Evolutionary conservation across 768 basidiomycete genomes (phyloP), one percentile per base, ranked within the genome.

Genomic region (Asterophora parasitica): DNA sequence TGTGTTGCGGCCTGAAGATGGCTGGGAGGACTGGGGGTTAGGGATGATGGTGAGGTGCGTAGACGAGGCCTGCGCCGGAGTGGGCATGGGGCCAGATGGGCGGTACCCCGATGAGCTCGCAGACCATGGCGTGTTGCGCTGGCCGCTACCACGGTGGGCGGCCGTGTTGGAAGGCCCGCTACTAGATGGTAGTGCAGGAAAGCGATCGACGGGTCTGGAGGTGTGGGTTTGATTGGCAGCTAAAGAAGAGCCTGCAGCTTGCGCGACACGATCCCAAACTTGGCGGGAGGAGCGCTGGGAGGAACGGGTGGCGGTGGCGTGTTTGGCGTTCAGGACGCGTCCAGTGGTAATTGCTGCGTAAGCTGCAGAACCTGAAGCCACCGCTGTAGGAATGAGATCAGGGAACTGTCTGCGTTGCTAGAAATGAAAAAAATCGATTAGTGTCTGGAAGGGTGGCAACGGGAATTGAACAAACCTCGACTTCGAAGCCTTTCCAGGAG

Each of bases 331-430:
- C 47, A 96, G 72, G 28, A 92, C 85, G 3, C 88, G 82, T 4
- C 91, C 92, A 19, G 83, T 81, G 3, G 89, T 74, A 52, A 93
- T 86, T 0, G 83, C 85, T 0, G 91, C 83, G 54, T 87, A 94
- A 36, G 81, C 38, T 31, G 36, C 82, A 0, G 79, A 69, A 7
- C 85, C 51, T 16, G 54, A 31, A 38, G 50, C 83, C 0, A 75
- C 61, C 2, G 78, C 63, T 3, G 74, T 71, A 4, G 84, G 82
- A 0, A 74, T 63, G 4, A 93, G 74, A 41, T 91, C 84, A 0
- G 92, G 92, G 69, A 92, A 92, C 55, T 92, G 82, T 61, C 82
- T 80, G 15, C 83, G 85, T 82, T 89, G 87, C 88, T 92, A 52
- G 23, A 47, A 17, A 56, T 6, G 12, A 32, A 35, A 16, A 9